Evolutionary conservation across 176 grass and related monocot species (phyloP).

Genomic region (Otatea glauca): DNA sequence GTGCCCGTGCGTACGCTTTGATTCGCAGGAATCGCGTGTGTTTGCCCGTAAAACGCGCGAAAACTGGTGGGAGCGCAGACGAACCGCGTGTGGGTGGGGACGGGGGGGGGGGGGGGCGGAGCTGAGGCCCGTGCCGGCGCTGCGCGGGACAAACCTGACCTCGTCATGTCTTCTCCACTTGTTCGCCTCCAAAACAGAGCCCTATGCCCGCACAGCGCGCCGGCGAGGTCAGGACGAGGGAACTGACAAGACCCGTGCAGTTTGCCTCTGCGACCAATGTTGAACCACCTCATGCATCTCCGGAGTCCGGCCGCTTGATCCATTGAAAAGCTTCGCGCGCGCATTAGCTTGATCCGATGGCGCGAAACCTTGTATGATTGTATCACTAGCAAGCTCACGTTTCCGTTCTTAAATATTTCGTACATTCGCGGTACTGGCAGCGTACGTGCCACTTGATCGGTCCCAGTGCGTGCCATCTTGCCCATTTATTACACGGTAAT

Average conservation of each 20-base stretch:
- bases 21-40: background rate
- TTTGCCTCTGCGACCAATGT: background rate
- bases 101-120: background rate
- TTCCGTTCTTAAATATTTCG: background rate
- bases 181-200: background rate
- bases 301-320: background rate
- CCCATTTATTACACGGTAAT: background rate
- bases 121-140: conserved; percentile 20
- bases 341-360: background rate
- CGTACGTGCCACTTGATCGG: background rate
- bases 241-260: conserved; percentile 16
- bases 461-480: background rate
- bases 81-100: background rate
- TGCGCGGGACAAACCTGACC: conserved; percentile 37
- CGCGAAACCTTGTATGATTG: background rate
- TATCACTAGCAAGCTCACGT: background rate
- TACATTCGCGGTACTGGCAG: background rate
- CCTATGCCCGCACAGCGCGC: background rate
- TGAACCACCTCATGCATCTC: background rate
- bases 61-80: background rate
- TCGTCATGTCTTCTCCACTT: conserved; percentile 36
- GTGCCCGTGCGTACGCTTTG: background rate
- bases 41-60: background rate
- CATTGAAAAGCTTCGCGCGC: background rate
- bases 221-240: background rate